Base-by-base conservation (phyloP, 78 protist genomes). In the Isochrysis galbana region DNA sequence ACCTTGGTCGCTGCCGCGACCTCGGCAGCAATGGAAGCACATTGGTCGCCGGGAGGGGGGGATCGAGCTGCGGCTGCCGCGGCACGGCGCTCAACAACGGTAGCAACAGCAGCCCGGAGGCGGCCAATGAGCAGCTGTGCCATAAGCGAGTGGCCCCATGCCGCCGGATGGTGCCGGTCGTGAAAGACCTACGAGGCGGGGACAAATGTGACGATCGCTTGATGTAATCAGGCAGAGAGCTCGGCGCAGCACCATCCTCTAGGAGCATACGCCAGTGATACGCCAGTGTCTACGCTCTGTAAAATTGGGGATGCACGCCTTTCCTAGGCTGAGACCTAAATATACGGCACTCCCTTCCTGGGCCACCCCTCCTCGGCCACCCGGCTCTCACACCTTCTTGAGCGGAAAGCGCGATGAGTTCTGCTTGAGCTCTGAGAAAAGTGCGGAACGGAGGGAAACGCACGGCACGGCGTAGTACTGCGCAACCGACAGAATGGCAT, bases 141-240 rank as follows among this genome's bases (percentile, higher is more conserved):
- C 47, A 77, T 36, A 19, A 77, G 84, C 26, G 84, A 77, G 46
- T 77, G 84, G 34, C 84, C 84, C 84, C 84, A 77, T 46, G 84
- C 84, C 34, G n/a, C 44, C n/a, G 84, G 84, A 29, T 77, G 84
- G 46, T 77, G 84, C 17, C 84, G 84, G 84, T 77, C 84, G 46
- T 77, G 84, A 46, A 77, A 77, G 32, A 77, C 46, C 61, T n/a
- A n/a, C n/a, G n/a, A n/a, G n/a, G n/a, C n/a, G n/a, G n/a, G n/a
- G n/a, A n/a, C n/a, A n/a, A n/a, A n/a, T n/a, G n/a, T n/a, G n/a
- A n/a, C n/a, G n/a, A n/a, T n/a, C n/a, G n/a, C n/a, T n/a, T n/a
- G n/a, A n/a, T n/a, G n/a, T n/a, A n/a, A n/a, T n/a, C n/a, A n/a
- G n/a, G n/a, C n/a, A n/a, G n/a, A n/a, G n/a, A n/a, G n/a, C n/a